These are phyloP conservation scores for Pleurotus tuber-regium DNA, from an alignment of 768 basidiomycete genomes.

Conservation along the genomic window DNA sequence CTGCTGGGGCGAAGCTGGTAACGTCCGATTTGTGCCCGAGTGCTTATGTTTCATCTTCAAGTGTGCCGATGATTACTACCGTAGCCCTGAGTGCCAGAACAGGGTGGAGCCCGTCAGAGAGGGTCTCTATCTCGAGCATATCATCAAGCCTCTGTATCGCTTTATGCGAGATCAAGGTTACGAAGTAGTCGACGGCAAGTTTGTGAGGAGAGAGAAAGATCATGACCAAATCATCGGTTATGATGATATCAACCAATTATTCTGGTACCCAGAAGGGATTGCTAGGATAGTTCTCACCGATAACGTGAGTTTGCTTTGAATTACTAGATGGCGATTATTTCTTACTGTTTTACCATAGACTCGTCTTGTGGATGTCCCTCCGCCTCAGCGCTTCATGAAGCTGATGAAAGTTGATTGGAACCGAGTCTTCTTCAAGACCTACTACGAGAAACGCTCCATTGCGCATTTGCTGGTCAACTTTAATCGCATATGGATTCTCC, in stretches of 20 bases:
- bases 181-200: constrained; percentile 93
- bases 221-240: constrained; percentile 98
- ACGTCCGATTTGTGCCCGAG: constrained; percentile 96
- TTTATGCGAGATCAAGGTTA: constrained; percentile 98
- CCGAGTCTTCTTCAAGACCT: constrained; percentile 97
- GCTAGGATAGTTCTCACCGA: constrained; percentile 88
- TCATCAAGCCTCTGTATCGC: constrained; percentile 93
- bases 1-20: constrained; percentile 98
- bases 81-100: constrained; percentile 97
- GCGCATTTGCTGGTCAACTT: constrained; percentile 97
- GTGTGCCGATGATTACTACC: constrained; percentile 99
- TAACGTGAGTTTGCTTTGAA: constrained; percentile 58
- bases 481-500: constrained; percentile 98
- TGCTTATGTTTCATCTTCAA: constrained; percentile 99
- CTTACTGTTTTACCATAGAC: too few relatives aligned
- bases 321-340: too few relatives aligned
- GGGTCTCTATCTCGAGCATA: constrained; percentile 85
- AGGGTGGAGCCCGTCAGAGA: constrained; percentile 90
- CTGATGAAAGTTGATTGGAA: constrained; percentile 93
- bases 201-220: constrained; percentile 90
- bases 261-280: constrained; percentile 99
- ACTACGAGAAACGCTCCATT: constrained; percentile 92
- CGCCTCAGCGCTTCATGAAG: constrained; percentile 91
- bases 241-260: constrained; percentile 98
- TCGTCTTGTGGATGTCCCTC: constrained; percentile 87